Conservation (phyloP, 495 filamentous ascomycete species). For the Bombardia bombarda region DNA sequence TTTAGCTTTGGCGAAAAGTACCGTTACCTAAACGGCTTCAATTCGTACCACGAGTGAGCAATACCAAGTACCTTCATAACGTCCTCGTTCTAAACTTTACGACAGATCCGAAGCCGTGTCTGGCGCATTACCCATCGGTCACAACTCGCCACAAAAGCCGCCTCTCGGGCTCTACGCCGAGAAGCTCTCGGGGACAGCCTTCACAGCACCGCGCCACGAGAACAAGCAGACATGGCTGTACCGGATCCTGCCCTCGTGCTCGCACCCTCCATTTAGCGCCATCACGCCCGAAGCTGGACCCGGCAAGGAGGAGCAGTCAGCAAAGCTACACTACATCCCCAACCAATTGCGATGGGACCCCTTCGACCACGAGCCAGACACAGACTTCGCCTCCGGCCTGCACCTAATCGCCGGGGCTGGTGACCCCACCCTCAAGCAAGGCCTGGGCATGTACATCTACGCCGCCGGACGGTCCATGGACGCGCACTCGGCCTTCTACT, state of each 20-base stretch:
- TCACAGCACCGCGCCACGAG: conserved; percentile 81
- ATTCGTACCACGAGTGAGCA: conserved; percentile 50
- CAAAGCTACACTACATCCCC: conserved; percentile 59
- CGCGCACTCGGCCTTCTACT: conserved; percentile 69
- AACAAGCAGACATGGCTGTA: conserved; percentile 96
- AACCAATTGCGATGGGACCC: conserved; percentile 92
- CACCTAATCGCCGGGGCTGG: conserved; percentile 75
- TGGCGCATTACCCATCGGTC: conserved; percentile 47
- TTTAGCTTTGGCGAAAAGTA: conserved; percentile 51
- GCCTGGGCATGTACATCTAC: conserved; percentile 75
- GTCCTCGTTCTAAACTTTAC: neutral
- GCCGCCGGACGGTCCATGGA: conserved; percentile 77
- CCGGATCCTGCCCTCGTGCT: conserved; percentile 74
- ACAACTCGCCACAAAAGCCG: conserved; percentile 85
- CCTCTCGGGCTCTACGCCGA: conserved; percentile 81
- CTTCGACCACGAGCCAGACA: conserved; percentile 58
- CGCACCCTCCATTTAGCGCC: conserved; percentile 65
- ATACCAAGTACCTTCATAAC: neutral
- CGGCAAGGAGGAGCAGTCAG: neutral
- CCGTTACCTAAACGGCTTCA: conserved; percentile 63
- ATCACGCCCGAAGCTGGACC: conserved; percentile 6
- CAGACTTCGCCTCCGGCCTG: conserved; percentile 74
- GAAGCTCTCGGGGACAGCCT: conserved; percentile 89
- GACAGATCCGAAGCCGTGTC: conserved; percentile 38
- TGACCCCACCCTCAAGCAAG: conserved; percentile 72